A percentile compares a stretch with the other conserved stretches of the same genome.
Conservation (phyloP, 2,329 filamentous ascomycete genomes). For the Curvularia verruculosa region DNA sequence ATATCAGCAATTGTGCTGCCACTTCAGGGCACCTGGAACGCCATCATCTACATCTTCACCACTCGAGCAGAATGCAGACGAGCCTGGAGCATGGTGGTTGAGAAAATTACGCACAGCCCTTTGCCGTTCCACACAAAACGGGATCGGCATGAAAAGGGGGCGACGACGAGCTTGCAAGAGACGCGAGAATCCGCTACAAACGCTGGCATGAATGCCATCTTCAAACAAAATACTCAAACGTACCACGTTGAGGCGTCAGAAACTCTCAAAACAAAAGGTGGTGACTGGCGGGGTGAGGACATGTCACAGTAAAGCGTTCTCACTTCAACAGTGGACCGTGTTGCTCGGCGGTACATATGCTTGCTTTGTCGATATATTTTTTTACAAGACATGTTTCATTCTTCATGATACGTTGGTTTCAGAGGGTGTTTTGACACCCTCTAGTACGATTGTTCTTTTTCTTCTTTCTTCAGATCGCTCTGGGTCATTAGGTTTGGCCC, state of each 20-base stretch:
- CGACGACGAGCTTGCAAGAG: slow-evolving; percentile 11
- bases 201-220: slow-evolving; percentile 13
- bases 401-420: not conserved
- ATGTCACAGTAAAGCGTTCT: slow-evolving; percentile 1
- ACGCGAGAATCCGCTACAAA: slow-evolving; percentile 15
- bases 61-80: slow-evolving; percentile 38
- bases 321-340: slow-evolving; percentile 4
- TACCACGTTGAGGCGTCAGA: slow-evolving; percentile 3
- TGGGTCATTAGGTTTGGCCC: not conserved
- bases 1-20: slow-evolving; percentile 77
- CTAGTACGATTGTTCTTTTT: not conserved
- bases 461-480: not conserved
- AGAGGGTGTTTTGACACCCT: not conserved
- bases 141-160: slow-evolving; percentile 9
- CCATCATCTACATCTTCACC: slow-evolving; percentile 69
- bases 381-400: not conserved
- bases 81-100: slow-evolving; percentile 18
- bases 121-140: slow-evolving; percentile 1
- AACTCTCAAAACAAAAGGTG: not conserved
- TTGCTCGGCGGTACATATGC: not conserved
- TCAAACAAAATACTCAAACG: slow-evolving; percentile 12
- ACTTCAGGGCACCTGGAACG: slow-evolving; percentile 85
- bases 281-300: not conserved
- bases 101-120: slow-evolving; percentile 15
- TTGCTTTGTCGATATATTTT: not conserved